A percentile compares a stretch with the other conserved stretches of the same genome.
Conservation (phyloP, 2,329 filamentous ascomycete genomes). For the Fusarium burgessii region DNA sequence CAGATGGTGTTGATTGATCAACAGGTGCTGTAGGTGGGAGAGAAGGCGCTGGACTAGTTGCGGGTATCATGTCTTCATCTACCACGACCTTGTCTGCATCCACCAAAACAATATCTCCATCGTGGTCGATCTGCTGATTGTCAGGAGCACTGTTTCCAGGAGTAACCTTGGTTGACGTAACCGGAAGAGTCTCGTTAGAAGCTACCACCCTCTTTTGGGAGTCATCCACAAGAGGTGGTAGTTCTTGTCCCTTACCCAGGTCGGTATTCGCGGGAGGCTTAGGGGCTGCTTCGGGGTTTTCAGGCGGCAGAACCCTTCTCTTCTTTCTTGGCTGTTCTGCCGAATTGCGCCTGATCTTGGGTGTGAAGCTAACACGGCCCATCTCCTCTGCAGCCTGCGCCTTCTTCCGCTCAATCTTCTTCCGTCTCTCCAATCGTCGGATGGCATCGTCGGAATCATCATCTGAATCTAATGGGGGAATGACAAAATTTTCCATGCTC, state of each 20-base stretch:
- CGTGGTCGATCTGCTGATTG: constrained; percentile 17
- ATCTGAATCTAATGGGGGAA: constrained; percentile 46
- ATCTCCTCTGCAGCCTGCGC: constrained; percentile 57
- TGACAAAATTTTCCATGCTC: constrained; percentile 36
- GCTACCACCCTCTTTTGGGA: constrained; percentile 43
- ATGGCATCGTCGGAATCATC: constrained; percentile 54
- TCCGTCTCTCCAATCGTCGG: constrained; percentile 51
- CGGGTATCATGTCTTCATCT: constrained; percentile 55
- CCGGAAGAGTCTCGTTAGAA: constrained; percentile 43
- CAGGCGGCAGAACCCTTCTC: constrained; percentile 31
- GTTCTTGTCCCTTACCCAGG: constrained; percentile 20
- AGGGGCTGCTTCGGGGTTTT: background rate
- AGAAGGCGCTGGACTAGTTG: constrained; percentile 53
- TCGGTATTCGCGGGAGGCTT: background rate
- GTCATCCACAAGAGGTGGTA: constrained; percentile 39
- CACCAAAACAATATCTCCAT: constrained; percentile 17
- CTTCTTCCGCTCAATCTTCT: constrained; percentile 54
- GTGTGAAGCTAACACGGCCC: constrained; percentile 55
- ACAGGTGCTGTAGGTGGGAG: constrained; percentile 43
- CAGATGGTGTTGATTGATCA: constrained; percentile 41
- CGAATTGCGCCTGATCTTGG: constrained; percentile 37
- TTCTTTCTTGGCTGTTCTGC: constrained; percentile 47
- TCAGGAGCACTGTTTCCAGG: constrained; percentile 41
- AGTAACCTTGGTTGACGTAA: constrained; percentile 52
- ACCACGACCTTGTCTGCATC: constrained; percentile 29